A percentile compares a stretch with the other conserved stretches of the same genome.
These are phyloP conservation scores for Gracilaria caudata DNA, from an alignment of 23 red algal genomes.

Conservation along the genomic window DNA sequence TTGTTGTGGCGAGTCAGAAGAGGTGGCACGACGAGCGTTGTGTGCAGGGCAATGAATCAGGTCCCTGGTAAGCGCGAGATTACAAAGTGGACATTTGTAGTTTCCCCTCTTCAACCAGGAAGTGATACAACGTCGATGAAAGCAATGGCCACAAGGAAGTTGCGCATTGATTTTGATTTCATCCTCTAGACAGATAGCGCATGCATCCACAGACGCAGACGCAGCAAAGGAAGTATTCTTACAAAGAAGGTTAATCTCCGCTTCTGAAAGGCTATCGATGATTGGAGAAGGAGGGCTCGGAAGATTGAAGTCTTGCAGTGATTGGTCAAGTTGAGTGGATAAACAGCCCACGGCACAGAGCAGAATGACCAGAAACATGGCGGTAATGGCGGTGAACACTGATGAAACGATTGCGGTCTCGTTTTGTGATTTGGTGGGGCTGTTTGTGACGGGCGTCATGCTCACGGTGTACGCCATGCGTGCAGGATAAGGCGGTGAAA, in stretches of 20 bases:
- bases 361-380: constrained; percentile 19
- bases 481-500: neutral
- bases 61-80: constrained; percentile 13
- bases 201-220: constrained; percentile 2
- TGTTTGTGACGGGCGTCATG: constrained; percentile 8
- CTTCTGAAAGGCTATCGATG: neutral
- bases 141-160: constrained; percentile 17
- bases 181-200: constrained; percentile 26
- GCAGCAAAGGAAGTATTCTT: neutral
- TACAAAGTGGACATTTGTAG: constrained; percentile 15
- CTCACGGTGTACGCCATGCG: constrained; percentile 1
- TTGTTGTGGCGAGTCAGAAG: neutral
- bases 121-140: constrained; percentile 21
- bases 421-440: constrained; percentile 12
- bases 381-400: constrained; percentile 8
- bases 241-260: constrained; percentile 12
- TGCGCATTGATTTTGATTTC: constrained; percentile 21
- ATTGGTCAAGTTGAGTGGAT: neutral
- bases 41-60: neutral
- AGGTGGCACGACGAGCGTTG: neutral
- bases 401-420: constrained; percentile 8
- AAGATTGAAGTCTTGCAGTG: neutral
- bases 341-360: constrained; percentile 2
- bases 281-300: neutral
- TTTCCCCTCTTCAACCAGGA: constrained; percentile 18